Conservation (phyloP, 2,329 filamentous ascomycete species). For the Xylariomycetidae sp. region DNA sequence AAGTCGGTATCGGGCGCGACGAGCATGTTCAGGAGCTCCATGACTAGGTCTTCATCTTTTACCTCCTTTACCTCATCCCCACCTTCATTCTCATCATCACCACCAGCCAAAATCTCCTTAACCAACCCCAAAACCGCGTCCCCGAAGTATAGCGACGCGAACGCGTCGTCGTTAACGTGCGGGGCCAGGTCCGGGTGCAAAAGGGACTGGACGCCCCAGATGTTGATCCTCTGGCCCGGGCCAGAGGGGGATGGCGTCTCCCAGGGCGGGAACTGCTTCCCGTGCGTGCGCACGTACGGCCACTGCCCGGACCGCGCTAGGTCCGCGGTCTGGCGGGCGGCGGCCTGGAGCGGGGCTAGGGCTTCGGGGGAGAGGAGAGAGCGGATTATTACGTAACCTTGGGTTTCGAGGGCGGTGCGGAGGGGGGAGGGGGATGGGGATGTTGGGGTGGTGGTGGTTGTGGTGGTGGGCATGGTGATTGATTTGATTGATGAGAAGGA, state of each 20-base stretch:
- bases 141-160: conserved; percentile 69
- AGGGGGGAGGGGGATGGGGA: conserved; percentile 4
- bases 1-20: conserved; percentile 69
- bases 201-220: conserved; percentile 88
- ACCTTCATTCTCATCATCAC: conserved; percentile 18
- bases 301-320: conserved; percentile 64
- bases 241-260: conserved; percentile 43
- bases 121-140: conserved; percentile 58
- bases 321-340: conserved; percentile 47
- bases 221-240: no score
- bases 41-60: conserved; percentile 68
- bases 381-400: conserved; percentile 74
- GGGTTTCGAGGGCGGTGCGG: conserved; percentile 28
- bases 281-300: conserved; percentile 78
- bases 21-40: conserved; percentile 86
- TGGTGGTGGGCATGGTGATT: no score
- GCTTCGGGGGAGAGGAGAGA: conserved; percentile 54
- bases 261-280: conserved; percentile 92
- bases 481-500: no score
- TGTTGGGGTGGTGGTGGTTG: not conserved
- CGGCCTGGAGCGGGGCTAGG: conserved; percentile 55
- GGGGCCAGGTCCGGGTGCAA: conserved; percentile 68
- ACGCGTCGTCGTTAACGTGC: conserved; percentile 56
- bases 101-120: conserved; percentile 55
- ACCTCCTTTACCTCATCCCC: conserved; percentile 3